Percentiles rank a stretch among this genome's conserved stretches.
These are phyloP conservation scores for Gloeostereum incarnatum DNA, from an alignment of 768 basidiomycete genomes.

Conservation along the genomic window DNA sequence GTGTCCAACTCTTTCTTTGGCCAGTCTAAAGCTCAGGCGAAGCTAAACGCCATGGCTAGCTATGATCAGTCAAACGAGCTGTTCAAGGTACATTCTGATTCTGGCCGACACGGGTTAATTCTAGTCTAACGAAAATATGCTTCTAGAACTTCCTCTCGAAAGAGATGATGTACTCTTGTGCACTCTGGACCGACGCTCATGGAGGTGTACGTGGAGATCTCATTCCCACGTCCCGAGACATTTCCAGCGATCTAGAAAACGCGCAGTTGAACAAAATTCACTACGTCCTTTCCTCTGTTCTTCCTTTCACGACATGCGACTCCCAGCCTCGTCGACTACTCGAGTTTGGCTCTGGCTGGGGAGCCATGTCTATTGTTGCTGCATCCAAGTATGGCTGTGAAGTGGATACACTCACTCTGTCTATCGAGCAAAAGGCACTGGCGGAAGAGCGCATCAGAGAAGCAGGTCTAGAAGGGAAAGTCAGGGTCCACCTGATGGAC, in stretches of 20 bases:
- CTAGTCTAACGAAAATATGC: slow-evolving; percentile 7
- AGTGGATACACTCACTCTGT: slow-evolving; percentile 85
- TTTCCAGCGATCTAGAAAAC: slow-evolving; percentile 65
- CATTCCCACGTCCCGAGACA: too few relatives aligned
- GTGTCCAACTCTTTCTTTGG: slow-evolving; percentile 66
- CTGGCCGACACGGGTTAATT: slow-evolving; percentile 5
- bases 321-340: slow-evolving; percentile 79
- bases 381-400: slow-evolving; percentile 67
- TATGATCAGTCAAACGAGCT: slow-evolving; percentile 91
- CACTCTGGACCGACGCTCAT: slow-evolving; percentile 73
- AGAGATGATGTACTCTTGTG: slow-evolving; percentile 96
- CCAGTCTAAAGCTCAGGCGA: slow-evolving; percentile 62
- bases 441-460: slow-evolving; percentile 76
- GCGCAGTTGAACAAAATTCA: slow-evolving; percentile 82
- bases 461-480: slow-evolving; percentile 58
- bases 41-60: slow-evolving; percentile 76
- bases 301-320: too few relatives aligned
- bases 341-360: slow-evolving; percentile 95
- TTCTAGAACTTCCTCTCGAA: slow-evolving; percentile 64
- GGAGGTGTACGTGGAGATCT: slow-evolving; percentile 73
- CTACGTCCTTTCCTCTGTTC: slow-evolving; percentile 76
- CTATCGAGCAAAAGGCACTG: slow-evolving; percentile 77
- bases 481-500: slow-evolving; percentile 85
- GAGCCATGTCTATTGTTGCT: slow-evolving; percentile 82
- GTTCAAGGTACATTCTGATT: slow-evolving; percentile 46